phyloP scores from a whole-genome alignment of 2,329 filamentous ascomycete genomes.

The Verticillium zaregamsianum region DNA sequence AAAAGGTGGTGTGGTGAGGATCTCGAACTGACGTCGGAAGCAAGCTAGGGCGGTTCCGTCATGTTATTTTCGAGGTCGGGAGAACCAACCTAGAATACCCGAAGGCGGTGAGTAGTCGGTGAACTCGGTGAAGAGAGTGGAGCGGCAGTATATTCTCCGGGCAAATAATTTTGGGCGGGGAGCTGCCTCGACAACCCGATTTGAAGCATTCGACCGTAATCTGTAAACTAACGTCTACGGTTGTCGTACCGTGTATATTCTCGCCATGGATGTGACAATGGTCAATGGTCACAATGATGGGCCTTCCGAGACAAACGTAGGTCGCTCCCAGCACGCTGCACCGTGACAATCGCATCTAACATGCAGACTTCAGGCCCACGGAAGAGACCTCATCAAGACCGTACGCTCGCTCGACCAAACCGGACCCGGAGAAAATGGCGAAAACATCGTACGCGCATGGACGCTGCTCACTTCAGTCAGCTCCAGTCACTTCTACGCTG shows the following conservation, averaged over 20 bases:
- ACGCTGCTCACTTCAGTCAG: conserved; percentile 37
- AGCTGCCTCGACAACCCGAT: conserved; percentile 5
- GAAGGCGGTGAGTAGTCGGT: conserved; percentile 37
- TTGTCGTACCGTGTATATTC: neutral
- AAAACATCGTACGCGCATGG: conserved; percentile 48
- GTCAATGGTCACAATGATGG: neutral
- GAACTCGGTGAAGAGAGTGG: conserved; percentile 18
- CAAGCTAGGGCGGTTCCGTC: neutral
- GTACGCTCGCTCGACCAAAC: conserved; percentile 53
- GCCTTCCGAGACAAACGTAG: conserved; percentile 6
- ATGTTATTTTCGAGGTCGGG: conserved; percentile 22
- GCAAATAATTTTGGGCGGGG: neutral
- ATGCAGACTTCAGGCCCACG: neutral
- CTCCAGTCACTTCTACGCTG: conserved; percentile 42
- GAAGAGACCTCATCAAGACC: conserved; percentile 41
- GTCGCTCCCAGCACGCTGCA: neutral
- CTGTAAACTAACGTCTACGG: neutral
- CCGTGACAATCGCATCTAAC: neutral
- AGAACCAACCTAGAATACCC: conserved; percentile 26
- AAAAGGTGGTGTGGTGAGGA: neutral
- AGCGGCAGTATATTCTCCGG: conserved; percentile 35
- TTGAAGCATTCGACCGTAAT: neutral
- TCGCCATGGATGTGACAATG: conserved; percentile 11
- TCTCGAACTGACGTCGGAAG: neutral
- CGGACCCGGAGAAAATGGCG: conserved; percentile 35